A percentile compares a stretch with the other conserved stretches of the same genome.
These are phyloP conservation scores for Psidium friedrichsthalianum DNA, from an alignment of 345 rosid species.

Conservation along the genomic window DNA sequence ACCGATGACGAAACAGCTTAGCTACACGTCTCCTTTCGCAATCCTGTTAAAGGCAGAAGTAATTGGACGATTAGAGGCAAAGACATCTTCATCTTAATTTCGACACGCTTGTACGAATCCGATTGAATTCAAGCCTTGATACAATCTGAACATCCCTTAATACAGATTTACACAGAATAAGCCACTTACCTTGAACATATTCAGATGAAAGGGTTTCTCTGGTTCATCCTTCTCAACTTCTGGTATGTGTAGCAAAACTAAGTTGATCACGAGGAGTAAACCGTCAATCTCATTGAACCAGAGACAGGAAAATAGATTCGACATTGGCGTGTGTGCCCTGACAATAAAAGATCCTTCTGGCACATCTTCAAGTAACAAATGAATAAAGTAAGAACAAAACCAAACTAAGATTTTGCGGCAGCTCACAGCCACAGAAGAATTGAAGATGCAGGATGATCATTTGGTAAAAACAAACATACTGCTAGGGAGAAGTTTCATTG, in stretches of 20 bases:
- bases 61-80: neutral
- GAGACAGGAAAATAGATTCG: slow-evolving; percentile 92
- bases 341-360: slow-evolving; percentile 95
- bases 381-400: neutral
- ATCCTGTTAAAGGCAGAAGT: slow-evolving; percentile 36
- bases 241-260: slow-evolving; percentile 86
- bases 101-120: neutral
- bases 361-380: slow-evolving; percentile 41
- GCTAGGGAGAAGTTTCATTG: slow-evolving; percentile 87
- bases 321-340: slow-evolving; percentile 96
- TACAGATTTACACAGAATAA: neutral
- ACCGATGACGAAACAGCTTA: slow-evolving; percentile 74
- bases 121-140: neutral
- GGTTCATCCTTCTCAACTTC: slow-evolving; percentile 77
- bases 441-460: neutral
- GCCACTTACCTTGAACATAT: slow-evolving; percentile 84
- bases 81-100: neutral
- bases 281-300: slow-evolving; percentile 99
- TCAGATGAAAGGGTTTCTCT: slow-evolving; percentile 61
- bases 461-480: slow-evolving; percentile 36
- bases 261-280: slow-evolving; percentile 98
- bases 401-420: neutral
- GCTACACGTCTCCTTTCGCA: slow-evolving; percentile 90
- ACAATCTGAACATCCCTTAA: neutral
- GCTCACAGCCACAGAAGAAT: neutral